Conservation (phyloP, 768 basidiomycete species). For the Pleurotus cornucopiae region DNA sequence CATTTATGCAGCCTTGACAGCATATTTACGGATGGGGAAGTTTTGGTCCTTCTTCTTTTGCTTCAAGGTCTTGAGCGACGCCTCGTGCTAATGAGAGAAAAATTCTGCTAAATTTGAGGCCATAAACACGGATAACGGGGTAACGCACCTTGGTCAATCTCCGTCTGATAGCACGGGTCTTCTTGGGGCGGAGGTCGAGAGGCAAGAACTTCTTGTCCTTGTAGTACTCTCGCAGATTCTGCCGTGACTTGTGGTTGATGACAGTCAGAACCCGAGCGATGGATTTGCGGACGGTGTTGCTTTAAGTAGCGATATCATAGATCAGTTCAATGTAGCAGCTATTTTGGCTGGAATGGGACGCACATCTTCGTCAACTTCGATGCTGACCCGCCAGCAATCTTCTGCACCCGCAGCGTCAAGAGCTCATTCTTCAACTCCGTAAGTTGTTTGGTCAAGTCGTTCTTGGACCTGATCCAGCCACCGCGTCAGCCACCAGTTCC, state of each 20-base stretch:
- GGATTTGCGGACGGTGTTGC: slow-evolving; percentile 95
- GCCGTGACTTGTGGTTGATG: slow-evolving; percentile 96
- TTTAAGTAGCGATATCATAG: slow-evolving; percentile 26
- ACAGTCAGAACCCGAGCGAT: slow-evolving; percentile 98
- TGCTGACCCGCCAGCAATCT: slow-evolving; percentile 93
- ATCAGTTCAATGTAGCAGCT: slow-evolving; percentile 5
- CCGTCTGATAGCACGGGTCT: slow-evolving; percentile 97
- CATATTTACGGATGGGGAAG: slow-evolving; percentile 92
- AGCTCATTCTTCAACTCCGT: slow-evolving; percentile 95
- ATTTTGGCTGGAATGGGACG: slow-evolving; percentile 23
- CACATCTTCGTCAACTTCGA: slow-evolving; percentile 98
- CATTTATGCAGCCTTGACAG: slow-evolving; percentile 78
- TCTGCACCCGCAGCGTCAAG: slow-evolving; percentile 90
- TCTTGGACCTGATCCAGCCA: slow-evolving; percentile 73
- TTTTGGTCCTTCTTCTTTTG: slow-evolving; percentile 93
- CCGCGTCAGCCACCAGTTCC: neutral
- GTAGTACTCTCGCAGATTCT: slow-evolving; percentile 97
- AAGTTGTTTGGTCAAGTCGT: slow-evolving; percentile 93
- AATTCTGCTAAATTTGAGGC: neutral
- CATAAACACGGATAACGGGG: neutral
- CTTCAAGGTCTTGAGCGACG: slow-evolving; percentile 82
- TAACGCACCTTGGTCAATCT: slow-evolving; percentile 79
- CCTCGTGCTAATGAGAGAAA: slow-evolving; percentile 59
- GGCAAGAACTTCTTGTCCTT: slow-evolving; percentile 95
- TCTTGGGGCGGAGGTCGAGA: slow-evolving; percentile 96